A percentile compares a stretch with the other conserved stretches of the same genome.
phyloP scores from a whole-genome alignment of 2,329 filamentous ascomycete species.

The Colletotrichum tanaceti region DNA sequence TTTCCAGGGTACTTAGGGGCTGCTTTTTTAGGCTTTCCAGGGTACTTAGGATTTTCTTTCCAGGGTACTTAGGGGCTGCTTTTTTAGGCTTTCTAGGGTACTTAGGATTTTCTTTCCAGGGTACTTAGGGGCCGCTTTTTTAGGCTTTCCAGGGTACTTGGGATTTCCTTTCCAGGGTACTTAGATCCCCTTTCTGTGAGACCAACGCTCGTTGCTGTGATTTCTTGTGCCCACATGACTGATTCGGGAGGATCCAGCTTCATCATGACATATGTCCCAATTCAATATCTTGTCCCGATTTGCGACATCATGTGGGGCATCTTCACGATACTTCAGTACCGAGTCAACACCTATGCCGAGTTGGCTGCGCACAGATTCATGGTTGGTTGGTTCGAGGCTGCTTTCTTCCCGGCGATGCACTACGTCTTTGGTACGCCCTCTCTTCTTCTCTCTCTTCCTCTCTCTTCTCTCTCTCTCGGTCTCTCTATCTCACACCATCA shows the following conservation, averaged over 20 bases:
- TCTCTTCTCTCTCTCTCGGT: too few relatives aligned
- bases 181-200: constrained; percentile 59
- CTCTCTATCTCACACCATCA: too few relatives aligned
- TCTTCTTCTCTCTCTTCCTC: too few relatives aligned
- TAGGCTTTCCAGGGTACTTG: too few relatives aligned
- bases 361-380: constrained; percentile 47
- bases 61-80: too few relatives aligned
- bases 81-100: too few relatives aligned
- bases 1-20: too few relatives aligned
- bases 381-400: constrained; percentile 47
- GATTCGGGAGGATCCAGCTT: constrained; percentile 47
- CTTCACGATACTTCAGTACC: constrained; percentile 60
- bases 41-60: too few relatives aligned
- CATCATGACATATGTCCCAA: constrained; percentile 58
- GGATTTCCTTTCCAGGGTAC: too few relatives aligned
- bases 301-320: constrained; percentile 66
- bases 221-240: constrained; percentile 4
- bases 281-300: constrained; percentile 62
- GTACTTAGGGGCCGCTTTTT: too few relatives aligned
- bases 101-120: too few relatives aligned
- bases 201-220: background rate
- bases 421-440: constrained; percentile 52
- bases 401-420: constrained; percentile 49
- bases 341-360: constrained; percentile 42
- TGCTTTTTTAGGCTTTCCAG: too few relatives aligned